phyloP scores from a whole-genome alignment of 2,329 filamentous ascomycete genomes.

The Remersonia thermophila region DNA sequence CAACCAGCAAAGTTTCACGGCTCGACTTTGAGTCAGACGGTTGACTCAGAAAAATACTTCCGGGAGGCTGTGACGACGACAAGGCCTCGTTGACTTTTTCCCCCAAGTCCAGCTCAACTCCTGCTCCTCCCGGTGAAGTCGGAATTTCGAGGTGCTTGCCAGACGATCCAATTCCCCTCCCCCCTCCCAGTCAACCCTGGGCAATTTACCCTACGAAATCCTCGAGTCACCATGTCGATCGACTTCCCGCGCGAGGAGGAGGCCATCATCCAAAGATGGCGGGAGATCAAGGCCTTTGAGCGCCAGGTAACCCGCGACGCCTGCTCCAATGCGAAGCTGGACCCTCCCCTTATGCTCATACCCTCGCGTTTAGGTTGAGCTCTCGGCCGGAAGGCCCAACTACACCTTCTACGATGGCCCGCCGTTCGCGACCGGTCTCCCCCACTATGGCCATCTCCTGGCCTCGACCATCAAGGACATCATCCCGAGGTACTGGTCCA shows the following conservation, averaged over 20 bases:
- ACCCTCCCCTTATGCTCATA: too few relatives aligned
- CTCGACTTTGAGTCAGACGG: constrained; percentile 2
- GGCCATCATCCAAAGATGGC: constrained; percentile 72
- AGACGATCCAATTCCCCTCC: background rate
- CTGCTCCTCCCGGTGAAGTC: background rate
- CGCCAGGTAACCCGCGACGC: constrained; percentile 45
- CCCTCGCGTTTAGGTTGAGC: constrained; percentile 47
- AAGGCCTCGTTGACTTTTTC: background rate
- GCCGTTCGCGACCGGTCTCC: constrained; percentile 51
- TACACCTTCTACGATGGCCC: constrained; percentile 95
- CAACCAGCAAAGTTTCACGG: background rate
- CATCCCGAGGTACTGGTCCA: constrained; percentile 91
- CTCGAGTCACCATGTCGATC: constrained; percentile 54
- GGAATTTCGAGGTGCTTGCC: background rate
- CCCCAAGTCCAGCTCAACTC: constrained; percentile 2
- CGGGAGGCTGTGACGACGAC: background rate
- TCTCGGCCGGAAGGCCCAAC: constrained; percentile 67
- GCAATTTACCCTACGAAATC: background rate
- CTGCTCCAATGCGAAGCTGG: constrained; percentile 2
- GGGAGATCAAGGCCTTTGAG: constrained; percentile 82
- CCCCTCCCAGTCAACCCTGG: too few relatives aligned
- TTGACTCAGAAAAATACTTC: constrained; percentile 4
- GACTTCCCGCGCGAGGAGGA: constrained; percentile 90
- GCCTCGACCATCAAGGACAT: constrained; percentile 96
- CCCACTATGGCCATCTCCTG: constrained; percentile 59